Evolutionary conservation across 2,329 filamentous ascomycete species (phyloP), one percentile per base, ranked within the genome.

Genomic region (Cadophora sp.): DNA sequence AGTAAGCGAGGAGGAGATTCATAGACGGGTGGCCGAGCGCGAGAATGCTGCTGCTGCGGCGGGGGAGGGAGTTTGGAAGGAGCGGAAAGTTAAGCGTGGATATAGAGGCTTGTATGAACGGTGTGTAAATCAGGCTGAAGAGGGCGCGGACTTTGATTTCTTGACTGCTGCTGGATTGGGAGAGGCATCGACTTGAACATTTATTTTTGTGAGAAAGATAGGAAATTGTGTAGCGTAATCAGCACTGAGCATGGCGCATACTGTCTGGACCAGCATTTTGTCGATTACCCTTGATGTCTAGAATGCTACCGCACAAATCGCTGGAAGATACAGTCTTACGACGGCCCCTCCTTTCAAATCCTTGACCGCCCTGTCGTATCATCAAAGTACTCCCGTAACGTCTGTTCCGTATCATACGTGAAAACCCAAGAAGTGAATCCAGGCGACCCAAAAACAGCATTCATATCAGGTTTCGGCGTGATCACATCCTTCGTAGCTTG

Each of bases 61-160:
- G 34, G 43, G 24, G 34, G 55, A 51, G 24, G 58, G 69, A 12
- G 74, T 77, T 4, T 82, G 80, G 81, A 73, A 75, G 16, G 75
- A 74, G 14, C 80, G 81, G 65, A 76, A 78, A 58, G 75, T 68
- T 3, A 82, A 79, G 72, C 82, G 87, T 72, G 88, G 87, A 0
- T 90, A 90, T 77, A 78, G 85, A 1, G 87, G 86, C 0, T 73
- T 90, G 59, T 90, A 89, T 74, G 83, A 87, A 81, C 79, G 86
- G 6, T 81, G 80, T 19, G 88, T 90, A 0, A 89, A 87, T 22
- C 86, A 89, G 75, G 87, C 87, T 0, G 82, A 89, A 69, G 73
- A 82, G 1, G 88, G 88, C 0, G 86, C 83, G 0, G 87, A 90
- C 74, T 90, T 90, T 77, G 86, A 87, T 69, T 90, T 90, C 67